phyloP scores from a whole-genome alignment of 495 filamentous ascomycete genomes.

The Rhypophila decipiens region DNA sequence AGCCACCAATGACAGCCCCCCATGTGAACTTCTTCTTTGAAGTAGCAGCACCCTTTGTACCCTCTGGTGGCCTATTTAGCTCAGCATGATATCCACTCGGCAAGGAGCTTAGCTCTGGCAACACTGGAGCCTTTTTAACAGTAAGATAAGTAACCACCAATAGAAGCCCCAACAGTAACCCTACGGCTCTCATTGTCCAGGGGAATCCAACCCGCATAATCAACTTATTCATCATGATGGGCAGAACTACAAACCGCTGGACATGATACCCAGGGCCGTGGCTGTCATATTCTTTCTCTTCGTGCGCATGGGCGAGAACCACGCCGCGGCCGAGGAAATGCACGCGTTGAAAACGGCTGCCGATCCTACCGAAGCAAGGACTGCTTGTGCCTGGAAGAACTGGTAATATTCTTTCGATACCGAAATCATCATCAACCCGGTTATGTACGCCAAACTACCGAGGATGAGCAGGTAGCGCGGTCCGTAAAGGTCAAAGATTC shows the following conservation, averaged over 20 bases:
- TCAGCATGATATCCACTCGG: too few relatives aligned
- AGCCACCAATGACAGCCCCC: slow-evolving; percentile 48
- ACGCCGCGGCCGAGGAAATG: slow-evolving; percentile 53
- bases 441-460: slow-evolving; percentile 57
- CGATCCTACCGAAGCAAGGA: slow-evolving; percentile 51
- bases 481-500: slow-evolving; percentile 62
- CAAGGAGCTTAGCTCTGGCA: too few relatives aligned
- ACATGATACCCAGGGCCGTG: slow-evolving; percentile 62
- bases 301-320: slow-evolving; percentile 61
- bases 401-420: slow-evolving; percentile 59
- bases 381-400: slow-evolving; percentile 53
- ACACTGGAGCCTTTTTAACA: too few relatives aligned
- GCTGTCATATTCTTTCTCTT: too few relatives aligned
- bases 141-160: slow-evolving; percentile 58
- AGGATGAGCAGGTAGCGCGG: slow-evolving; percentile 53
- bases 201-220: slow-evolving; percentile 59
- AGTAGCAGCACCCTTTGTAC: slow-evolving; percentile 53
- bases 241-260: slow-evolving; percentile 60
- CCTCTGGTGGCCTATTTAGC: too few relatives aligned
- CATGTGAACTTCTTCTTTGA: slow-evolving; percentile 54
- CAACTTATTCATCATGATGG: slow-evolving; percentile 63
- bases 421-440: slow-evolving; percentile 70
- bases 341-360: slow-evolving; percentile 59
- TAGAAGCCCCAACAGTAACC: slow-evolving; percentile 62
- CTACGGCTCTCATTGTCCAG: slow-evolving; percentile 67